Conservation (phyloP, 345 rosid genomes). For the Salix caprea region DNA sequence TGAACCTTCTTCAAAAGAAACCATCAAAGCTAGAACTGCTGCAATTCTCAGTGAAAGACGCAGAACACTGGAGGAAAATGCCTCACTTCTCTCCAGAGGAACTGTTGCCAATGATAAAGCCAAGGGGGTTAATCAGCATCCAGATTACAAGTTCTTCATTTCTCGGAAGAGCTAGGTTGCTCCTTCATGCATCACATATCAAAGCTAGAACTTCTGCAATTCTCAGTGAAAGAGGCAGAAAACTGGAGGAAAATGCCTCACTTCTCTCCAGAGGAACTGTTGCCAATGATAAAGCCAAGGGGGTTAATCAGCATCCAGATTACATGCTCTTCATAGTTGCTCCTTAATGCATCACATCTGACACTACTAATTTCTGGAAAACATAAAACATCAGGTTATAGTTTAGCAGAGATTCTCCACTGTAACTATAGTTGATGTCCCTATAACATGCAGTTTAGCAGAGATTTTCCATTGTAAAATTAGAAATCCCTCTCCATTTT, state of each 20-base stretch:
- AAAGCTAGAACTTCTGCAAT: not conserved
- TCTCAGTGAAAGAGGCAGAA: slow-evolving; percentile 12
- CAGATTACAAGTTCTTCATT: slow-evolving; percentile 23
- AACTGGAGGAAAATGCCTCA: slow-evolving; percentile 16
- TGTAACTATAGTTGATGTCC: too few relatives aligned
- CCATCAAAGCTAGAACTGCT: not conserved
- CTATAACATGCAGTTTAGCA: too few relatives aligned
- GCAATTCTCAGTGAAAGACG: slow-evolving; percentile 13
- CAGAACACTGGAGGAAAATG: slow-evolving; percentile 17
- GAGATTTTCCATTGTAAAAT: not conserved
- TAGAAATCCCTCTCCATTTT: not conserved
- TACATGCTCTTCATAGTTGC: slow-evolving; percentile 14
- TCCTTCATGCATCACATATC: not conserved
- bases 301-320: slow-evolving; percentile 13
- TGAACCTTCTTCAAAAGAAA: not conserved
- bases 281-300: slow-evolving; percentile 7
- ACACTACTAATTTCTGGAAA: not conserved
- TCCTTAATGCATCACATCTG: not conserved
- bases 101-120: slow-evolving; percentile 7
- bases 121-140: slow-evolving; percentile 10
- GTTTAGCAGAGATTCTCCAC: not conserved
- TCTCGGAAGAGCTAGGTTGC: slow-evolving; percentile 3
- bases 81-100: slow-evolving; percentile 15
- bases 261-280: slow-evolving; percentile 19
- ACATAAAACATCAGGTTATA: not conserved